phyloP scores from a whole-genome alignment of 495 filamentous ascomycete genomes.

The Neurospora sp. region DNA sequence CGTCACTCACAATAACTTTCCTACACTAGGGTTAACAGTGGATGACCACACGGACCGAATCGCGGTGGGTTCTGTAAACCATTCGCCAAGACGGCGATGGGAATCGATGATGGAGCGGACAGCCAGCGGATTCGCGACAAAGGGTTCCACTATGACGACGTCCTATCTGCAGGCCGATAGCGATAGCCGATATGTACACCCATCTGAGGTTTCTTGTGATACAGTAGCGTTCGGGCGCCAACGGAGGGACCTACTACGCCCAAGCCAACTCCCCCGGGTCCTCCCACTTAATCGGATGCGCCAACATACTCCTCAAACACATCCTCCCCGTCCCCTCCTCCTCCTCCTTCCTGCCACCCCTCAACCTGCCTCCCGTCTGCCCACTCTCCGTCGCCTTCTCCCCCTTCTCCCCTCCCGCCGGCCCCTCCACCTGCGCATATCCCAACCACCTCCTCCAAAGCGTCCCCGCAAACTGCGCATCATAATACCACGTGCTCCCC shows the following conservation, averaged over 20 bases:
- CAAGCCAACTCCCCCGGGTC: conserved; percentile 28
- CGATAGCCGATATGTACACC: not conserved
- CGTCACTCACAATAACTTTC: not conserved
- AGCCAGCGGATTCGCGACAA: not conserved
- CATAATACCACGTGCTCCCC: conserved; percentile 91
- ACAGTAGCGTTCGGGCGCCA: not conserved
- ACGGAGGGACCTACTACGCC: not conserved
- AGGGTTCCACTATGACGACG: not conserved
- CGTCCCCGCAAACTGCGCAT: conserved; percentile 71
- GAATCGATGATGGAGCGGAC: not conserved
- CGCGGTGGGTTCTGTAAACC: not conserved
- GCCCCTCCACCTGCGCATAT: conserved; percentile 50
- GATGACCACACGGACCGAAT: not conserved
- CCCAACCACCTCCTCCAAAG: conserved; percentile 87
- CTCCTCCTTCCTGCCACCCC: conserved; percentile 66
- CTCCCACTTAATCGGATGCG: conserved; percentile 82
- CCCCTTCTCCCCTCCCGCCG: conserved; percentile 15
- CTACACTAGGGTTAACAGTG: not conserved
- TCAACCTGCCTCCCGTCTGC: conserved; percentile 25
- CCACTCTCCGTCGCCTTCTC: conserved; percentile 65
- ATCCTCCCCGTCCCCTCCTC: conserved; percentile 56
- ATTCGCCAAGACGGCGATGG: not conserved
- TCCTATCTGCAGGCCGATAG: not conserved
- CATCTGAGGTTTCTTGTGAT: not conserved
- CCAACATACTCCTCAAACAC: conserved; percentile 80